Evolutionary conservation across 768 basidiomycete species (phyloP).

Genomic region (Kwoniella bestiolae): DNA sequence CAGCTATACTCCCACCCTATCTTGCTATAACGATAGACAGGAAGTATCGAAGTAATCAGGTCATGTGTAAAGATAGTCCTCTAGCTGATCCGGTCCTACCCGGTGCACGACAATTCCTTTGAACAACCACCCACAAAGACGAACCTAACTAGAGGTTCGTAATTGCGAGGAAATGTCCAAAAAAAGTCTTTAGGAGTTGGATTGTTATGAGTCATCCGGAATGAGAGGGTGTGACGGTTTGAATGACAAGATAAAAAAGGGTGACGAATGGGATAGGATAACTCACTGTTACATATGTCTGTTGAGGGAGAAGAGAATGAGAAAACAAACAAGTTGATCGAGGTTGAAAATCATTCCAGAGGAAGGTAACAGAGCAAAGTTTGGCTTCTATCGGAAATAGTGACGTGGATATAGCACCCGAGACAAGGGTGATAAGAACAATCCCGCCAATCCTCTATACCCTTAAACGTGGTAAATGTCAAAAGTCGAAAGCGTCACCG

Average conservation of each 20-base stretch:
- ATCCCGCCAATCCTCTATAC: background rate
- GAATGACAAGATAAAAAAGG: background rate
- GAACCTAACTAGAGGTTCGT: constrained; percentile 45
- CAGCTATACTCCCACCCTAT: background rate
- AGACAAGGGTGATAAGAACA: background rate
- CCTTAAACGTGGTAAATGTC: background rate
- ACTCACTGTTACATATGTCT: constrained; percentile 4
- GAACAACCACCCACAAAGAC: background rate
- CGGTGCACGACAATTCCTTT: constrained; percentile 27
- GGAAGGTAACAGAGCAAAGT: background rate
- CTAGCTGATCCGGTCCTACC: constrained; percentile 46
- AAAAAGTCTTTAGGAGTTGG: constrained; percentile 46
- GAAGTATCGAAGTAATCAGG: constrained; percentile 33
- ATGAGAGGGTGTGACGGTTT: background rate
- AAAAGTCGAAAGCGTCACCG: background rate
- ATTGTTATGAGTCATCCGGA: constrained; percentile 44
- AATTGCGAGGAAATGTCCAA: constrained; percentile 1
- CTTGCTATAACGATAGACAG: background rate
- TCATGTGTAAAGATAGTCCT: constrained; percentile 54
- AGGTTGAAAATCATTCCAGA: background rate
- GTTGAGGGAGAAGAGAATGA: background rate
- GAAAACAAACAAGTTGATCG: background rate
- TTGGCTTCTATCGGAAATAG: background rate
- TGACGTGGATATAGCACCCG: background rate
- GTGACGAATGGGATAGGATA: constrained; percentile 6